Evolutionary conservation across 1,139 yeast species (phyloP).

Genomic region (Diutina catenulata): DNA sequence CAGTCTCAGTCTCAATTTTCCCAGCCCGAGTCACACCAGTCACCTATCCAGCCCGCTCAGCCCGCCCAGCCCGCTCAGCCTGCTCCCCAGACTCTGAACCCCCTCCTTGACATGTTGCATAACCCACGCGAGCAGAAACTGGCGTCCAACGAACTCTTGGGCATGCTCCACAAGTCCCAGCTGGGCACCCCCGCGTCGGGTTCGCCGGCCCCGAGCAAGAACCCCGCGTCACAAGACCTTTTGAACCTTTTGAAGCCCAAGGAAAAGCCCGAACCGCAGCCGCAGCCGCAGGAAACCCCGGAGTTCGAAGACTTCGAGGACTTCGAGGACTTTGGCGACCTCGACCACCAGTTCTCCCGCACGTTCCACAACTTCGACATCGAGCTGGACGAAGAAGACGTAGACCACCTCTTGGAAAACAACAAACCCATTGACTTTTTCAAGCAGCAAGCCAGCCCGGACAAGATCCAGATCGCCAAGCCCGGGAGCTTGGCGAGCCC

Average conservation of each 20-base stretch:
- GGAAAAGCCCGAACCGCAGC: conserved; percentile 7
- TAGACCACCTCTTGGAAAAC: conserved; percentile 3
- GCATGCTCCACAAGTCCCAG: not conserved
- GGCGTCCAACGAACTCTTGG: conserved; percentile 1
- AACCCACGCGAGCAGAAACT: no score
- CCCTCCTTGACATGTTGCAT: no score
- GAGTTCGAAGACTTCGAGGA: conserved; percentile 4
- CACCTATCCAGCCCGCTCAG: no score
- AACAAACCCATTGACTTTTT: conserved; percentile 5
- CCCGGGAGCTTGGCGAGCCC: not conserved
- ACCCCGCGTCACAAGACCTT: conserved; percentile 10
- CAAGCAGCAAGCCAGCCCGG: not conserved
- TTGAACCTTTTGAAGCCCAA: conserved; percentile 12
- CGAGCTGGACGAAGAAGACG: conserved; percentile 3
- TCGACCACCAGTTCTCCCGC: not conserved
- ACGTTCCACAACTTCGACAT: conserved; percentile 4
- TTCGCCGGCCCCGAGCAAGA: not conserved
- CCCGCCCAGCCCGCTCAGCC: no score
- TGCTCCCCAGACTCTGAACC: no score
- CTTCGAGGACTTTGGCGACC: conserved; percentile 1
- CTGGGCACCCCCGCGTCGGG: not conserved
- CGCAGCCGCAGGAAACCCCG: not conserved
- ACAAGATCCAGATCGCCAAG: conserved; percentile 1
- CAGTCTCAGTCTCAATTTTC: no score
- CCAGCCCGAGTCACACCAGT: no score